Evolutionary conservation across 2,329 filamentous ascomycete genomes (phyloP).

Genomic region (Gaeumannomyces sp.): DNA sequence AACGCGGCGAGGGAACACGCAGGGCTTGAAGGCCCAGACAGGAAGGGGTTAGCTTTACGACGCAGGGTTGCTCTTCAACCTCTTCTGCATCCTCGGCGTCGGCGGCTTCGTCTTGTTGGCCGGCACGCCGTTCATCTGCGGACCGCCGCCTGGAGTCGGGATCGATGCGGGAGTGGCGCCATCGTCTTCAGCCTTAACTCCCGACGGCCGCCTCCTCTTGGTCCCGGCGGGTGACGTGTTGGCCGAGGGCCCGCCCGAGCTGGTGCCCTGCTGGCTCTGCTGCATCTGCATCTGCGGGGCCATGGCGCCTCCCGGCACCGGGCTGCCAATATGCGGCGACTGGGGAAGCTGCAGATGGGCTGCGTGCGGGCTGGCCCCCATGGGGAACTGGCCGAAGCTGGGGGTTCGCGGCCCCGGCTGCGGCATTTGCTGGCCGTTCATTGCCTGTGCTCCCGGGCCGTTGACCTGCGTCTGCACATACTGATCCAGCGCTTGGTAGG

Average conservation of each 20-base stretch:
- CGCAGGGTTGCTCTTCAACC: conserved; percentile 39
- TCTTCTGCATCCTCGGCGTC: conserved; percentile 51
- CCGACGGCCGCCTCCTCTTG: conserved; percentile 51
- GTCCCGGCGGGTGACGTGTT: conserved; percentile 60
- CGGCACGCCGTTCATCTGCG: conserved; percentile 47
- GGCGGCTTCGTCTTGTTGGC: conserved; percentile 44
- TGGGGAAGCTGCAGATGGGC: conserved; percentile 56
- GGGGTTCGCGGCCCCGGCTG: conserved; percentile 45
- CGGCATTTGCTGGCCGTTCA: conserved; percentile 44
- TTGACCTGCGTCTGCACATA: conserved; percentile 47
- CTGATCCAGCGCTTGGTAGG: conserved; percentile 54
- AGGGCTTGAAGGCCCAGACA: neutral
- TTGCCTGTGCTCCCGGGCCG: conserved; percentile 26
- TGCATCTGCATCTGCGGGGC: conserved; percentile 61
- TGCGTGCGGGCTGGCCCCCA: conserved; percentile 54
- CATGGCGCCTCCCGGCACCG: conserved; percentile 51
- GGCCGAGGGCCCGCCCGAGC: conserved; percentile 58
- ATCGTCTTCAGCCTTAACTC: conserved; percentile 53
- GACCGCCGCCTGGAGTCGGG: conserved; percentile 37
- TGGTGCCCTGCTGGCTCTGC: conserved; percentile 62
- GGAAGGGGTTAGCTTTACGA: neutral
- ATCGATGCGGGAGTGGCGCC: conserved; percentile 32
- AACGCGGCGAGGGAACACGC: neutral
- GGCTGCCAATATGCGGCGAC: conserved; percentile 56
- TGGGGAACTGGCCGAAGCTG: conserved; percentile 49